A percentile compares a stretch with the other conserved stretches of the same genome.
Conservation (phyloP, 805 yeast species). For the Yamadazyma phyllophila region DNA sequence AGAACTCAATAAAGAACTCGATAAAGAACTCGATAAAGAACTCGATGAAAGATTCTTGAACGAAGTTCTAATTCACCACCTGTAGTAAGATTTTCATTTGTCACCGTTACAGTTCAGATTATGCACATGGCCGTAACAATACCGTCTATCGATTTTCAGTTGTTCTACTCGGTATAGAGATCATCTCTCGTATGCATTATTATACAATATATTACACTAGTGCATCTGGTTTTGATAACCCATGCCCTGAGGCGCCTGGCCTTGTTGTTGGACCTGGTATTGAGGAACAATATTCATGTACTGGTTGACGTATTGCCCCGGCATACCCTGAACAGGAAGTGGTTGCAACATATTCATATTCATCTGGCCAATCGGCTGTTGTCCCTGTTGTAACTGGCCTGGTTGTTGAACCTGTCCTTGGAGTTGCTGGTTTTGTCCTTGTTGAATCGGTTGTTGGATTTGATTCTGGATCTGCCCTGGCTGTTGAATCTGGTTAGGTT, state of each 20-base stretch:
- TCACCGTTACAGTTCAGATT: too few species aligned
- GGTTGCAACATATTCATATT: neutral
- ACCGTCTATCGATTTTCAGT: too few species aligned
- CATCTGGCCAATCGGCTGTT: neutral
- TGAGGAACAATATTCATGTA: conserved; percentile 9
- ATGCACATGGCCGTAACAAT: too few species aligned
- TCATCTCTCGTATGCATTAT: neutral
- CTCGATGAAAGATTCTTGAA: too few species aligned
- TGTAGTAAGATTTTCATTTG: too few species aligned
- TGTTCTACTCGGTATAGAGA: too few species aligned
- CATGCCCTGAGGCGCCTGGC: neutral
- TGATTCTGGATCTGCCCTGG: neutral
- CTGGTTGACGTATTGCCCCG: conserved; percentile 1
- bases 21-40: too few species aligned
- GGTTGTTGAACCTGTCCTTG: too few species aligned
- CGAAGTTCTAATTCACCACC: too few species aligned
- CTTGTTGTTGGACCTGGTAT: conserved; percentile 1
- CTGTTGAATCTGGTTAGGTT: conserved; percentile 4
- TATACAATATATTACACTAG: conserved; percentile 5
- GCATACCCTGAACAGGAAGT: neutral
- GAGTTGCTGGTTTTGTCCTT: neutral
- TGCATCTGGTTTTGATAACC: conserved; percentile 6
- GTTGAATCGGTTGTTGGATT: neutral
- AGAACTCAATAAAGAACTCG: too few species aligned
- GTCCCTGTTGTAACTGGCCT: too few species aligned